These are phyloP conservation scores for Trypanosoma avium DNA, from an alignment of 208 protist genomes.

Conservation along the genomic window DNA sequence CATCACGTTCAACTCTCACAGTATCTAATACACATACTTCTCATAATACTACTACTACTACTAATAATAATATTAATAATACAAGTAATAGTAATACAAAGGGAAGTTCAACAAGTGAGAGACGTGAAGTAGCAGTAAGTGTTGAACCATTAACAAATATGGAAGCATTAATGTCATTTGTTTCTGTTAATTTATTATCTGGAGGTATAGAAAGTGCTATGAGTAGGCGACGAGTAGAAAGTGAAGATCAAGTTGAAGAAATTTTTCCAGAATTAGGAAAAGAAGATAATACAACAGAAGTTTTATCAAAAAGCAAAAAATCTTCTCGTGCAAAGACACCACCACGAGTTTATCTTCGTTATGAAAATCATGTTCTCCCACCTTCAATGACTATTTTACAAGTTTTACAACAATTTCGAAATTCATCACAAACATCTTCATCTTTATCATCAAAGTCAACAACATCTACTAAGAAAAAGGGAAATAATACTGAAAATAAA, in stretches of 20 bases:
- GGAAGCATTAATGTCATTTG: constrained; percentile 32
- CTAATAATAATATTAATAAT: too few species aligned
- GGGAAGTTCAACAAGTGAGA: constrained; percentile 13
- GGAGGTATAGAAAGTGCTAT: not conserved
- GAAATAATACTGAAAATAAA: not conserved
- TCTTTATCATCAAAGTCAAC: constrained; percentile 1
- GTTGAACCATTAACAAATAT: constrained; percentile 41
- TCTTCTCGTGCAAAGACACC: not conserved
- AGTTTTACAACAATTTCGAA: constrained; percentile 47
- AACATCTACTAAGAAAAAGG: not conserved
- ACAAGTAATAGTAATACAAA: too few species aligned
- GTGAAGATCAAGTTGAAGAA: constrained; percentile 32
- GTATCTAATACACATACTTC: too few species aligned
- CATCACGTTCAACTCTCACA: too few species aligned
- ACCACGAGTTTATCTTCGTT: constrained; percentile 56
- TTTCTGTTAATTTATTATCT: constrained; percentile 27
- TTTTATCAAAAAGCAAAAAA: constrained; percentile 2
- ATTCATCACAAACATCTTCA: constrained; percentile 14
- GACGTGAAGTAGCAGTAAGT: constrained; percentile 23
- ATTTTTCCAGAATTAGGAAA: constrained; percentile 31
- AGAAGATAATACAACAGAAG: not conserved
- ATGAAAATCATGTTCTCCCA: constrained; percentile 62
- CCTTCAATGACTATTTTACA: constrained; percentile 80
- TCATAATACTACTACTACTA: too few species aligned
- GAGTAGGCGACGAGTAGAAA: constrained; percentile 14